phyloP scores from a whole-genome alignment of 352 stramenopile species.

The Phytophthora boehmeriae region DNA sequence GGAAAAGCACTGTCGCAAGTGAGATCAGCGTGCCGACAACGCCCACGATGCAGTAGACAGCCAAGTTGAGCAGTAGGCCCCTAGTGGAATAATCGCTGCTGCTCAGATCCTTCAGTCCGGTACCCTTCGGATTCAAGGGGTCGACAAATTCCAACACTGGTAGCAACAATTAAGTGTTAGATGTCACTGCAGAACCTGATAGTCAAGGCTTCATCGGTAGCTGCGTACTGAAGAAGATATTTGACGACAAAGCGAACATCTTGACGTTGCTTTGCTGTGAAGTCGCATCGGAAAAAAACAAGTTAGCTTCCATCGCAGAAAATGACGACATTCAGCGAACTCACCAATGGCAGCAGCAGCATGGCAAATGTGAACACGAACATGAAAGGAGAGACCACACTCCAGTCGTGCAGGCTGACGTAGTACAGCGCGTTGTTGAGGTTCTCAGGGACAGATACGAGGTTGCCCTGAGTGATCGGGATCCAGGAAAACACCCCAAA shows the following conservation, averaged over 20 bases:
- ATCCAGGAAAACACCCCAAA: constrained; percentile 62
- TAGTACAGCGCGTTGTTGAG: constrained; percentile 54
- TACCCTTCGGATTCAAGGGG: constrained; percentile 64
- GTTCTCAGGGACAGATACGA: constrained; percentile 48
- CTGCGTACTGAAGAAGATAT: constrained; percentile 72
- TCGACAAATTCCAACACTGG: constrained; percentile 67
- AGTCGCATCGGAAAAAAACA: background rate
- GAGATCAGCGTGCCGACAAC: constrained; percentile 67
- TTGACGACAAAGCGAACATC: constrained; percentile 76
- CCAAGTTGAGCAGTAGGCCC: constrained; percentile 72
- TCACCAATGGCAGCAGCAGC: constrained; percentile 58
- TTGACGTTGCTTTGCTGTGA: constrained; percentile 65
- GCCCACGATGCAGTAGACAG: constrained; percentile 66
- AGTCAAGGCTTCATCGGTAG: background rate
- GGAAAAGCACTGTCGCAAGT: constrained; percentile 55
- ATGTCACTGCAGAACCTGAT: background rate
- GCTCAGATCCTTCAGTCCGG: constrained; percentile 51
- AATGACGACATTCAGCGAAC: background rate
- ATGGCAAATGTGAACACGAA: constrained; percentile 69
- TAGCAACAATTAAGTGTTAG: constrained; percentile 3
- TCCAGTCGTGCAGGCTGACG: constrained; percentile 64
- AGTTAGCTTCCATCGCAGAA: background rate
- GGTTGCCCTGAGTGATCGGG: constrained; percentile 46
- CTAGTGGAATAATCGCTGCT: constrained; percentile 42
- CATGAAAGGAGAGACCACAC: constrained; percentile 56